Percentiles rank a stretch among this genome's conserved stretches.
Conservation (phyloP, 352 stramenopile genomes). For the Phytophthora uliginosa region DNA sequence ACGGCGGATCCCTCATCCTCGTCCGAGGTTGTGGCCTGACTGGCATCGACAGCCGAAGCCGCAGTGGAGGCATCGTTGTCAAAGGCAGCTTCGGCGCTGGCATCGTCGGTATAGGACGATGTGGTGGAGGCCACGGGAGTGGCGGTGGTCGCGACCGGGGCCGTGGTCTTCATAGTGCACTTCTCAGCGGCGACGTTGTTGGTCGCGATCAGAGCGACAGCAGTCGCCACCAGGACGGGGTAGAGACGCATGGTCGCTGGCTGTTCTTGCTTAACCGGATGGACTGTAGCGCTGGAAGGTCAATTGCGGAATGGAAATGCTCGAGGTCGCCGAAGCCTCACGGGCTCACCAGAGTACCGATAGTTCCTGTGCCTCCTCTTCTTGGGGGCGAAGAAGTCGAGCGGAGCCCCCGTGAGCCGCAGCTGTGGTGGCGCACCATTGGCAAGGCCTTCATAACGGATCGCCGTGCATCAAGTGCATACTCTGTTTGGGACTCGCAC, state of each 20-base stretch:
- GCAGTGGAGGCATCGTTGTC: constrained; percentile 5
- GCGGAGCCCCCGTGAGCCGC: constrained; percentile 22
- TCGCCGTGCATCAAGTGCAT: constrained; percentile 13
- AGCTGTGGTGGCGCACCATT: constrained; percentile 24
- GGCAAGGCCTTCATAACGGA: constrained; percentile 24
- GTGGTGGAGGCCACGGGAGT: constrained; percentile 11
- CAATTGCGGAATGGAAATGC: no score
- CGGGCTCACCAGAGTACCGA: not conserved
- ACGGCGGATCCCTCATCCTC: not conserved
- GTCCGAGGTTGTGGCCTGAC: not conserved
- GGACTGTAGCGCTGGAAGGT: no score
- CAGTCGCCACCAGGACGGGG: constrained; percentile 16
- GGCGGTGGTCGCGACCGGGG: not conserved
- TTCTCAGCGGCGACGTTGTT: not conserved
- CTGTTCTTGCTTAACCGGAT: no score
- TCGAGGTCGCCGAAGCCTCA: not conserved
- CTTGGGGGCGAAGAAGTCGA: constrained; percentile 15
- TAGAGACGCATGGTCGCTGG: constrained; percentile 31
- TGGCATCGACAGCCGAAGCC: constrained; percentile 3
- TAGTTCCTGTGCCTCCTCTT: not conserved
- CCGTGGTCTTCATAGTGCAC: no score
- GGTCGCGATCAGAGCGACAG: not conserved
- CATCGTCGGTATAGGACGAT: constrained; percentile 14
- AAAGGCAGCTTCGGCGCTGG: constrained; percentile 9
- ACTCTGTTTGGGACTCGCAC: not conserved